These are phyloP conservation scores for Fusarium dimerum DNA, from an alignment of 2,329 filamentous ascomycete species.

Conservation along the genomic window DNA sequence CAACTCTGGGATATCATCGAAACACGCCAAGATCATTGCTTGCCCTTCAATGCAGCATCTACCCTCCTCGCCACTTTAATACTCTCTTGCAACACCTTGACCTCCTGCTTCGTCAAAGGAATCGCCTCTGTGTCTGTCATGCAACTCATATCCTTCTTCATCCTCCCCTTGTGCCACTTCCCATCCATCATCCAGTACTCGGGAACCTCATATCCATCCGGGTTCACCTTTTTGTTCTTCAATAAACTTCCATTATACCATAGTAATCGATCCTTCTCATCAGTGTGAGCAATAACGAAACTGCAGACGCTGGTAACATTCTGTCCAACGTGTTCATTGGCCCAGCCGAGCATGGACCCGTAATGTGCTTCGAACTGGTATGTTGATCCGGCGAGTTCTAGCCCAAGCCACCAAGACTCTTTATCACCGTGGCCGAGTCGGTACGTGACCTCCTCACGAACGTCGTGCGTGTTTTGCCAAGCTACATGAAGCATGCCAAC, in stretches of 20 bases:
- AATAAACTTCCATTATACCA: slow-evolving; percentile 46
- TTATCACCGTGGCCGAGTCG: slow-evolving; percentile 44
- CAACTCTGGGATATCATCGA: not conserved
- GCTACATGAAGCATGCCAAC: slow-evolving; percentile 41
- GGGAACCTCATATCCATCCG: slow-evolving; percentile 33
- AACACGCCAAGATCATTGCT: not conserved
- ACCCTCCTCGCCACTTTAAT: slow-evolving; percentile 13
- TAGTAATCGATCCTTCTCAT: slow-evolving; percentile 35
- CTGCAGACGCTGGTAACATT: slow-evolving; percentile 34
- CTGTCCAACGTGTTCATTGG: not conserved
- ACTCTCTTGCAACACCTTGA: slow-evolving; percentile 3
- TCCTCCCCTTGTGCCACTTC: slow-evolving; percentile 35
- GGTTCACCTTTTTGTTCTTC: slow-evolving; percentile 37
- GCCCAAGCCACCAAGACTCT: slow-evolving; percentile 46
- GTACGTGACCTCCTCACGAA: slow-evolving; percentile 42
- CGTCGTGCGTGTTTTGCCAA: slow-evolving; percentile 44
- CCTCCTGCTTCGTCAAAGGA: slow-evolving; percentile 5
- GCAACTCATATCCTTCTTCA: slow-evolving; percentile 38
- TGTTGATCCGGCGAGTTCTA: slow-evolving; percentile 39
- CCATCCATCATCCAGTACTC: slow-evolving; percentile 42
- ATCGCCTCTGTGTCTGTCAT: slow-evolving; percentile 28
- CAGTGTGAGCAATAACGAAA: slow-evolving; percentile 42
- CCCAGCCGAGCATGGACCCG: slow-evolving; percentile 41
- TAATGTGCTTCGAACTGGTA: slow-evolving; percentile 45
- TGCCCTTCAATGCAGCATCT: slow-evolving; percentile 2